Evolutionary conservation across 306 rosid genomes (phyloP).

Genomic region (Carpinus viminea): DNA sequence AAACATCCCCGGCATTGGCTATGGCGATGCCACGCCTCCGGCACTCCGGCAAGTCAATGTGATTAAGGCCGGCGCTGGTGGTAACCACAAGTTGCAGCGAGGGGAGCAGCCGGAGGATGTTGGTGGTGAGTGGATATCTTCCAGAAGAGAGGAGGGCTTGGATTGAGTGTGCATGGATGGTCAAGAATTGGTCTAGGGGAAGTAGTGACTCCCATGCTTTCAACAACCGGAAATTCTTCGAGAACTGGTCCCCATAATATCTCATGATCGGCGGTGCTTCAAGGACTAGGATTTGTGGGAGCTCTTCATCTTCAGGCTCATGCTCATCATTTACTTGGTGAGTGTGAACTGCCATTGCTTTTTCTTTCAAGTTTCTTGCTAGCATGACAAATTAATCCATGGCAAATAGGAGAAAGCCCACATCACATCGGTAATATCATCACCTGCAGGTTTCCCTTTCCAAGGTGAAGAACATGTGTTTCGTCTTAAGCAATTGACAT

Average conservation of each 20-base stretch:
- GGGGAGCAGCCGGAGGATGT: conserved; percentile 35
- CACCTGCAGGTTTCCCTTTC: no score
- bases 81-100: conserved; percentile 40
- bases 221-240: conserved; percentile 34
- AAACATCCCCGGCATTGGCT: conserved; percentile 36
- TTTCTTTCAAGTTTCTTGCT: neutral
- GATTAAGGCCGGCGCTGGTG: conserved; percentile 40
- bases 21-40: conserved; percentile 41
- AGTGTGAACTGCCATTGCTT: conserved; percentile 11
- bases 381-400: no score
- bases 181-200: conserved; percentile 35
- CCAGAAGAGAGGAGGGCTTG: conserved; percentile 30
- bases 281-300: conserved; percentile 38
- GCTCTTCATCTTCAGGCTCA: neutral
- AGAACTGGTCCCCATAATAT: conserved; percentile 7
- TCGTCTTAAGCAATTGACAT: no score
- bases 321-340: conserved; percentile 2
- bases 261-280: conserved; percentile 27
- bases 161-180: conserved; percentile 21
- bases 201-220: conserved; percentile 26
- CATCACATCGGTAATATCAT: no score
- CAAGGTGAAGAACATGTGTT: no score
- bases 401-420: no score
- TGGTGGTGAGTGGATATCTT: neutral
- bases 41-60: conserved; percentile 52